These are phyloP conservation scores for Wallacemonas collosoma DNA, from an alignment of 208 protist species.

Conservation along the genomic window DNA sequence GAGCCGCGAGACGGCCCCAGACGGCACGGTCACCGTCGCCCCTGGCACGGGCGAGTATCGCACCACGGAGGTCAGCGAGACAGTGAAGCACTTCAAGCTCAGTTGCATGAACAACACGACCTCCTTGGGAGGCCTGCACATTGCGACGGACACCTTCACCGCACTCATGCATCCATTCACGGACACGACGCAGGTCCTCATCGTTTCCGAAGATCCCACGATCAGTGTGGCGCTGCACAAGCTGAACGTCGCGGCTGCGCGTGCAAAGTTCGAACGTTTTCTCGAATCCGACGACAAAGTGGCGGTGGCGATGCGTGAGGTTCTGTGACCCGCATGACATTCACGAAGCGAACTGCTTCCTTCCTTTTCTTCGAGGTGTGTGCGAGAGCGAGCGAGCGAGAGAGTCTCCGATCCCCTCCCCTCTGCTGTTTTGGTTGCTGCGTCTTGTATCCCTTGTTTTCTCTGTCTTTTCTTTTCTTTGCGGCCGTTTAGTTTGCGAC, in stretches of 20 bases:
- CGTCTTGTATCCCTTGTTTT: no score
- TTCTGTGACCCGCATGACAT: constrained; percentile 38
- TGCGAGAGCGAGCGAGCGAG: no score
- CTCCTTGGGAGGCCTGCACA: constrained; percentile 74
- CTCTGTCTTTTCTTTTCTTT: no score
- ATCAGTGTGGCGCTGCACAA: constrained; percentile 81
- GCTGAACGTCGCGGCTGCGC: constrained; percentile 72
- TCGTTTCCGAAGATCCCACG: constrained; percentile 73
- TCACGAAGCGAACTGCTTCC: no score
- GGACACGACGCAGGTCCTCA: constrained; percentile 83
- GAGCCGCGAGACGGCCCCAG: constrained; percentile 38
- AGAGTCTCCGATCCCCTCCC: no score
- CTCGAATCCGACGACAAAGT: constrained; percentile 67
- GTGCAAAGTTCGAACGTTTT: constrained; percentile 64
- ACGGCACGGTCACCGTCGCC: constrained; percentile 21
- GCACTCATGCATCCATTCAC: constrained; percentile 87
- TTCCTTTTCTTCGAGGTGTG: no score
- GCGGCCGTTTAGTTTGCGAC: no score
- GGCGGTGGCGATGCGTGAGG: constrained; percentile 79
- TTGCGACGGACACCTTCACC: constrained; percentile 72
- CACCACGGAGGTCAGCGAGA: constrained; percentile 90
- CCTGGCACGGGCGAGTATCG: constrained; percentile 46
- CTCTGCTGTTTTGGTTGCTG: no score
- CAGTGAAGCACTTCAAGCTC: constrained; percentile 90
- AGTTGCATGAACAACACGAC: constrained; percentile 92